These are phyloP conservation scores for Jaltomata sinuosa DNA, from an alignment of 257 asterid genomes.

Conservation along the genomic window DNA sequence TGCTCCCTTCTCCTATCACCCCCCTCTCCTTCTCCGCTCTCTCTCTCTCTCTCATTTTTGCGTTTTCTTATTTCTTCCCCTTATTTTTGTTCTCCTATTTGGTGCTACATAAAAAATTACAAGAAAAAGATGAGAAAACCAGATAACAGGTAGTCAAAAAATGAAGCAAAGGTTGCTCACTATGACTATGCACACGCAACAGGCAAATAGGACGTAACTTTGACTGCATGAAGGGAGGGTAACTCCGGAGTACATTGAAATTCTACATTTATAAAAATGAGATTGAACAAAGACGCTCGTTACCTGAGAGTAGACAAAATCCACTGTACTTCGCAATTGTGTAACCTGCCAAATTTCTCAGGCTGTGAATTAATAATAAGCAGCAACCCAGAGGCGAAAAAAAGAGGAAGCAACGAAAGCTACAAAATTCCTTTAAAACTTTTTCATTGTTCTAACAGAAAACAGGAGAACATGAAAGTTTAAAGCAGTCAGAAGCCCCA, in stretches of 20 bases:
- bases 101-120: neutral
- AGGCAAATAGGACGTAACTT: neutral
- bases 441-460: neutral
- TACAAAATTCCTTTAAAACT: neutral
- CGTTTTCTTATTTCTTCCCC: neutral
- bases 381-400: neutral
- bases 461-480: neutral
- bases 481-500: neutral
- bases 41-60: neutral
- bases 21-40: neutral
- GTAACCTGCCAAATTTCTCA: constrained; percentile 39
- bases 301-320: constrained; percentile 72
- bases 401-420: neutral
- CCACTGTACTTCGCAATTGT: constrained; percentile 54
- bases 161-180: neutral
- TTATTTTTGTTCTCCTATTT: neutral
- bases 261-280: neutral
- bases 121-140: neutral
- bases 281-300: constrained; percentile 9
- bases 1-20: neutral
- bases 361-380: neutral
- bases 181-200: neutral
- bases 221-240: neutral
- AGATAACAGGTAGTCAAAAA: neutral
- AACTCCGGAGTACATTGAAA: neutral